A percentile compares a stretch with the other conserved stretches of the same genome.
Evolutionary conservation across 352 stramenopile genomes (phyloP).

Genomic region (Phytophthora cryptogea): DNA sequence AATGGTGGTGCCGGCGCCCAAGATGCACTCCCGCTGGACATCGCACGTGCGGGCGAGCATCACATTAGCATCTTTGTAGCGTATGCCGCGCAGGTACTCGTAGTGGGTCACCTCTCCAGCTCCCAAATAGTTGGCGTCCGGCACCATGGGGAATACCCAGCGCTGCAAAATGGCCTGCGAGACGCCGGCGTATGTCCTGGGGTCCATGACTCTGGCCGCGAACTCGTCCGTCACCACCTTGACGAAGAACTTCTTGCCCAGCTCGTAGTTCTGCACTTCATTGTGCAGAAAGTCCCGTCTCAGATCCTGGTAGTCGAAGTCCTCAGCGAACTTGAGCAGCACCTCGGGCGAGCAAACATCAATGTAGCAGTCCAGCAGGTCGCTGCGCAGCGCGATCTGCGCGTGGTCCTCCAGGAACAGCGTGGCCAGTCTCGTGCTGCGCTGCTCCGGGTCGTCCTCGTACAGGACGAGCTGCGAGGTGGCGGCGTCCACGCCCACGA

Average conservation of each 20-base stretch:
- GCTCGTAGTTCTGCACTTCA: constrained; percentile 97
- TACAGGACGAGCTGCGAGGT: constrained; percentile 89
- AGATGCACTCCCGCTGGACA: constrained; percentile 72
- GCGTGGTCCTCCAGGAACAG: constrained; percentile 86
- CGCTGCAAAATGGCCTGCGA: constrained; percentile 93
- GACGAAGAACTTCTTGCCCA: constrained; percentile 97
- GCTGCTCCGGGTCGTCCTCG: constrained; percentile 63
- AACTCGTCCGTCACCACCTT: constrained; percentile 94
- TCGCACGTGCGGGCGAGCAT: constrained; percentile 66
- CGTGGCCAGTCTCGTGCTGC: constrained; percentile 58
- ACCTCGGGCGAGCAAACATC: constrained; percentile 98
- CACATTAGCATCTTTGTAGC: constrained; percentile 84
- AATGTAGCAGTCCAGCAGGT: constrained; percentile 97
- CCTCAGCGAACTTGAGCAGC: constrained; percentile 96
- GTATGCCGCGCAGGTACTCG: constrained; percentile 75
- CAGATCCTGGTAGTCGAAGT: constrained; percentile 99
- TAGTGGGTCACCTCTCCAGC: constrained; percentile 61
- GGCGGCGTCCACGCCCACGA: constrained; percentile 75
- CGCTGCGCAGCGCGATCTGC: constrained; percentile 89
- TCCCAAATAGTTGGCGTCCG: constrained; percentile 90
- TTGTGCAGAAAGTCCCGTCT: constrained; percentile 96
- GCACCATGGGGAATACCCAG: constrained; percentile 96
- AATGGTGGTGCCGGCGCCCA: constrained; percentile 61
- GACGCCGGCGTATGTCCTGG: constrained; percentile 92
- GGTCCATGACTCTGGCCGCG: constrained; percentile 94